Evolutionary conservation across 2,329 filamentous ascomycete species (phyloP).

Genomic region (Rugonectria rugulosa): DNA sequence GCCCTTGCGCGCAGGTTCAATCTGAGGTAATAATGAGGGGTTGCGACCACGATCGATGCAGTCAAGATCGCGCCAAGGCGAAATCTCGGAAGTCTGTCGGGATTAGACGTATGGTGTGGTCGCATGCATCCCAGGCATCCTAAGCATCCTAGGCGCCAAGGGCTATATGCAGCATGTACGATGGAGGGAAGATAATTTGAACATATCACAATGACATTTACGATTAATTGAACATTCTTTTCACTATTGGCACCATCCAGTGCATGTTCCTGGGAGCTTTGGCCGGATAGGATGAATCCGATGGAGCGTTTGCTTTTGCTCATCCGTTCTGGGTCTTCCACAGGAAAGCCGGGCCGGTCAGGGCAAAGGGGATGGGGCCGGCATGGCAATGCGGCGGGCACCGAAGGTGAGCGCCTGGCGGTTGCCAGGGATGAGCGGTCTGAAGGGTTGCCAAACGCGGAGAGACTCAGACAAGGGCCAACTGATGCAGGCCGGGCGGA

Average conservation of each 20-base stretch:
- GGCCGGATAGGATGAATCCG: slow-evolving; percentile 2
- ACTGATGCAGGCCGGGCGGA: slow-evolving; percentile 16
- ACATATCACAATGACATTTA: slow-evolving; percentile 14
- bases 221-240: slow-evolving; percentile 9
- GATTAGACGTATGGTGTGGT: slow-evolving; percentile 17
- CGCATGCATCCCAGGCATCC: slow-evolving; percentile 5
- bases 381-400: slow-evolving; percentile 12
- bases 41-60: slow-evolving; percentile 21
- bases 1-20: slow-evolving; percentile 4
- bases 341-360: slow-evolving; percentile 36
- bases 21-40: neutral
- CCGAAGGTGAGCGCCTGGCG: neutral
- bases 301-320: neutral
- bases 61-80: slow-evolving; percentile 30
- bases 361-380: slow-evolving; percentile 26
- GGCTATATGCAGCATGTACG: slow-evolving; percentile 6
- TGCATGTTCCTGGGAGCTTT: slow-evolving; percentile 3
- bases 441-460: slow-evolving; percentile 17
- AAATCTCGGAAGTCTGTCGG: slow-evolving; percentile 40
- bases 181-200: slow-evolving; percentile 19
- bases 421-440: slow-evolving; percentile 7
- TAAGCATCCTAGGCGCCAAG: neutral
- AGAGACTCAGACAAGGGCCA: slow-evolving; percentile 23
- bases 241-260: neutral
- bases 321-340: neutral